phyloP scores from a whole-genome alignment of 805 yeast genomes.

The Metschnikowia similis region DNA sequence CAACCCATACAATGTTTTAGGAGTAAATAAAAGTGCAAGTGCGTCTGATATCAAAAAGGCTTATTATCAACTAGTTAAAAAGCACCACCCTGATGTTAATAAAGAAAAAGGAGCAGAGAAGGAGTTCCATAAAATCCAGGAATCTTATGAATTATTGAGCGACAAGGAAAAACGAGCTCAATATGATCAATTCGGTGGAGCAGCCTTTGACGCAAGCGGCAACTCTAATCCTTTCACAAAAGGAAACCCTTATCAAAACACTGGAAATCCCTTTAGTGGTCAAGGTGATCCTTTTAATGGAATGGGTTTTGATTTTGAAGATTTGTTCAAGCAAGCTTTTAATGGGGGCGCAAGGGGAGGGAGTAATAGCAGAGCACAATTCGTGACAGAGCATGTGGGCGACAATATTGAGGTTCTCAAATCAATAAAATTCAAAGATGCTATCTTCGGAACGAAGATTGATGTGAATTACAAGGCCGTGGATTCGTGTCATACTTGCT shows the following conservation, averaged over 20 bases:
- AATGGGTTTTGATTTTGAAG: constrained; percentile 45
- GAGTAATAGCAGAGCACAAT: constrained; percentile 38
- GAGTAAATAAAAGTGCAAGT: constrained; percentile 68
- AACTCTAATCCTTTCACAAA: constrained; percentile 45
- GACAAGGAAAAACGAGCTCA: constrained; percentile 83
- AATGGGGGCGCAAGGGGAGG: constrained; percentile 29
- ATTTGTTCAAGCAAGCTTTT: constrained; percentile 47
- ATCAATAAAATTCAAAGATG: constrained; percentile 75
- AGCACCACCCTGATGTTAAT: constrained; percentile 95
- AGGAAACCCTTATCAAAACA: constrained; percentile 34
- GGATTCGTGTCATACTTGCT: constrained; percentile 74
- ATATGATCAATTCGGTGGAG: constrained; percentile 87
- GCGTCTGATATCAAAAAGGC: constrained; percentile 90
- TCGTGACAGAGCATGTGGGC: constrained; percentile 78
- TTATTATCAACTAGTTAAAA: constrained; percentile 87
- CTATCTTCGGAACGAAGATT: constrained; percentile 72
- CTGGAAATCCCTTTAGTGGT: constrained; percentile 40
- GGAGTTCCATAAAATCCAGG: constrained; percentile 88
- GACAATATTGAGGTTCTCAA: constrained; percentile 81
- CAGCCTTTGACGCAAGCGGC: constrained; percentile 69
- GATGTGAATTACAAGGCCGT: constrained; percentile 67
- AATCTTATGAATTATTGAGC: constrained; percentile 86
- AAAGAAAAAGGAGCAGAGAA: constrained; percentile 85
- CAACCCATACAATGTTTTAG: constrained; percentile 84
- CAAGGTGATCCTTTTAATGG: constrained; percentile 54